Base-by-base conservation (phyloP, 805 yeast species). In the Jamesozyma gamospora region DNA sequence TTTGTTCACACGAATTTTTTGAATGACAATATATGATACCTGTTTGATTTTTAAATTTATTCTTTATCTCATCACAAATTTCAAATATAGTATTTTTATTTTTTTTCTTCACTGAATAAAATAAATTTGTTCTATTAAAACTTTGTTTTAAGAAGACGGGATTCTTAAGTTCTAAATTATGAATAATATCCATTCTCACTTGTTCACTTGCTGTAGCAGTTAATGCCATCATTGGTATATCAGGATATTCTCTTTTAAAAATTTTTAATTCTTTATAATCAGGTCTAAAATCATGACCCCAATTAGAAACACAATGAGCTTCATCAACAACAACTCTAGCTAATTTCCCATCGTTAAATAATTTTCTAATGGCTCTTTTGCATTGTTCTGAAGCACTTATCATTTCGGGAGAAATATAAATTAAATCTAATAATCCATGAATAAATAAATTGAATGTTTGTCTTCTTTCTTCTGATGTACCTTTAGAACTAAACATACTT, bases 261-360 rank as follows among this genome's bases (percentile, higher is more conserved):
- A 71, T 70, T 19, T 77, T 77, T 53, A 92, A 67, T 10, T 79
- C 83, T 51, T 87, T 84, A 62, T 92, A 92, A 60, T 92, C 97
- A 0, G 97, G 96, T 39, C 99, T 70, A 58, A 92, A 92, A 60
- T 94, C 98, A 62, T 92, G 98, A 15, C 99, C 99, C 99, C 99
- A 92, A 9, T 94, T 82, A 39, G 96, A 85, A 38, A 94, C 94
- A 71, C 99, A 92, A 64, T 92, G 99, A 0, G 98, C 98, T 56
- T 82, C 99, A 64, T 92, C 99, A 31, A 92, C 87, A 7, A 92
- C 96, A 28, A 92, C 72, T 37, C 97, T 69, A 0, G 96, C 95
- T 25, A 92, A 63, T 50, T 67, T 66, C 10, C 71, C 67, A 29
- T 71, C 71, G 9, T 66, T 64, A 55, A 82, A 69, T 4, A 92